These are phyloP conservation scores for Dichotomopilus funicola DNA, from an alignment of 2,329 filamentous ascomycete genomes.

Conservation along the genomic window DNA sequence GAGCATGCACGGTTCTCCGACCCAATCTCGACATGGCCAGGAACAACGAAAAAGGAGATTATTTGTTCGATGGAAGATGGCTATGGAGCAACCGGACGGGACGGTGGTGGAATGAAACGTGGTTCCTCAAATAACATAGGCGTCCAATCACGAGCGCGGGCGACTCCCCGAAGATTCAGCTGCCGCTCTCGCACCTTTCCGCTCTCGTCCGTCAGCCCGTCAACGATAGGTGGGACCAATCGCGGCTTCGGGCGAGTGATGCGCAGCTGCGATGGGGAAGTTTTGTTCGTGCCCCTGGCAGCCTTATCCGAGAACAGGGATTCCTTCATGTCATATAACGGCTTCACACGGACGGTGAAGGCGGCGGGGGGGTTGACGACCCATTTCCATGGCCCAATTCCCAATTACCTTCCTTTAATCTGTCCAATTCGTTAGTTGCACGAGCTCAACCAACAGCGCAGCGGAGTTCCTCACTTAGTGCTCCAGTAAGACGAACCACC, in stretches of 20 bases:
- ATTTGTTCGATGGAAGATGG: background rate
- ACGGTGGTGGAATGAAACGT: slow-evolving; percentile 11
- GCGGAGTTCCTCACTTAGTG: too few relatives aligned
- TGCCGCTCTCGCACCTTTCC: slow-evolving; percentile 9
- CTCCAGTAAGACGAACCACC: too few relatives aligned
- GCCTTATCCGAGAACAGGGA: slow-evolving; percentile 4
- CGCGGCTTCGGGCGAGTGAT: slow-evolving; percentile 9
- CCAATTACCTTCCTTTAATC: too few relatives aligned
- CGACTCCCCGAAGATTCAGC: background rate
- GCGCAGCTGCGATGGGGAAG: slow-evolving; percentile 21
- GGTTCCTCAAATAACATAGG: slow-evolving; percentile 2
- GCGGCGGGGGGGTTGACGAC: background rate
- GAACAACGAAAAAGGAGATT: slow-evolving; percentile 1
- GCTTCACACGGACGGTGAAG: background rate
- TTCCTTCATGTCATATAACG: slow-evolving; percentile 7
- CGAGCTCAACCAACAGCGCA: too few relatives aligned
- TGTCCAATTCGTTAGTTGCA: too few relatives aligned
- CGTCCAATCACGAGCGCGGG: slow-evolving; percentile 12
- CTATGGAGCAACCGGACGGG: background rate
- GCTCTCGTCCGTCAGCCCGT: slow-evolving; percentile 12
- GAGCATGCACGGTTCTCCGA: too few relatives aligned
- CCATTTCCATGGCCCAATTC: background rate
- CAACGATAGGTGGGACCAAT: slow-evolving; percentile 14
- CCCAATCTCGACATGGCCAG: too few relatives aligned
- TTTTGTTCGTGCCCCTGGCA: slow-evolving; percentile 8